Base-by-base conservation (phyloP, 2,329 filamentous ascomycete species). In the Trichoderma sp. region DNA sequence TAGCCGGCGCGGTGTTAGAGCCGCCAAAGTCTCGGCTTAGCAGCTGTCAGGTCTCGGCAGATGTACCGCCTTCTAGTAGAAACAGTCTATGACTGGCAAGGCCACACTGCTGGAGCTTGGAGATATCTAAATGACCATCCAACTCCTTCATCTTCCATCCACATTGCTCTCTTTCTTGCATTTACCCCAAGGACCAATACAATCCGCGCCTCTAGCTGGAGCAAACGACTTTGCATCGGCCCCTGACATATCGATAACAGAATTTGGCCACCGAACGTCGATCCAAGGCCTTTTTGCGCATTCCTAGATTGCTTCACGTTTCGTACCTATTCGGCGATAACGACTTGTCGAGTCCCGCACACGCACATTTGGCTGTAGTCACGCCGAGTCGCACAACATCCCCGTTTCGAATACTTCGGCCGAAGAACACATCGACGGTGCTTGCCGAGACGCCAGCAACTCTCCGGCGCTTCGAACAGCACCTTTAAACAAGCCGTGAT, bases 401-500 rank as follows among this genome's bases (percentile, higher is more conserved):
- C 59, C 34, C 46, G 24, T 18, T n/a, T 67, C 52, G 43, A 49
- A 56, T 46, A 16, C 30, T 37, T 14, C 2, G 43, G 24, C 30
- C 21, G 24, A 49, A 59, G 59, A 52, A 37, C 28, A 56, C 30
- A 46, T 59, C 21, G 18, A 65, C 21, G 7, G 39, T 60, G 60
- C 13, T 54, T 37, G 11, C n/a, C 28, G 64, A 58, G 68, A 39
- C 58, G 52, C 52, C 49, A 26, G 49, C 55, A 59, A 30, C 72
- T 74, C 73, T 76, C 75, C 74, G 74, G 76, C 79, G 79, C 78
- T 76, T 76, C 73, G 73, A 78, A 76, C 72, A 65, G 84, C 85
- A 85, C 91, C 91, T 94, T 95, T 93, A 94, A 96, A 94, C 77
- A 94, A 77, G 93, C 93, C 91, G 93, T 94, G 90, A 86, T 90